Base-by-base conservation (phyloP, 2,329 filamentous ascomycete species). In the Pyrenophora graminea region DNA sequence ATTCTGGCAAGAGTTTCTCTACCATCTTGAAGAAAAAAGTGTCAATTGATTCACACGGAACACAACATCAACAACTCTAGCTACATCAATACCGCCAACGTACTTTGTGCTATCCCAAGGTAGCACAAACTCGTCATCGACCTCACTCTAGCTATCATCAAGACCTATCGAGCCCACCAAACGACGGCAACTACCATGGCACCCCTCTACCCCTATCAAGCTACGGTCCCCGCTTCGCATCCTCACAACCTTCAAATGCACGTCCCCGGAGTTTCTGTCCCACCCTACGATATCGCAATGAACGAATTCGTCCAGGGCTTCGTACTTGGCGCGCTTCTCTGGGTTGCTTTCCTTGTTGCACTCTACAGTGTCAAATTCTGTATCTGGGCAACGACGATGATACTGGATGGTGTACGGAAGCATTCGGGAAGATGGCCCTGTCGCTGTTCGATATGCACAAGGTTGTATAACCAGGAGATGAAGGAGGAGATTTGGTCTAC, bases 261-360 rank as follows among this genome's bases (percentile, higher is more conserved):
- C 12, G 25, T 4, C 15, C 23, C 39, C 13, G 31, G 7, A n/a
- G 5, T n/a, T 9, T 21, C 50, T 10, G 18, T n/a, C 18, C 32
- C 40, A 17, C 34, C 39, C 34, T 42, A 39, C 25, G 50, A 53
- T 4, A 8, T 42, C 23, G 13, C 44, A 13, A 33, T 51, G 7
- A 51, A 57, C 18, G 37, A 17, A 6, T 17, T 55, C 10, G 21
- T 54, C 36, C 36, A 45, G 13, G 48, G 55, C 45, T 30, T 58
- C 15, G 38, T 62, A 6, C 33, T 48, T 10, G 37, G 41, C 6
- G 55, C 49, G 32, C 23, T 42, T 9, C 18, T 54, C 3, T 54
- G 47, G 12, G 7, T 48, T 1, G 51, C 56, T 38, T 62, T 51
- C 32, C 32, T 58, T 25, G 6, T 38, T 56, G 13, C 50, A 33